Base-by-base conservation (phyloP, 2,329 filamentous ascomycete species). In the Uncinocarpus reesii region DNA sequence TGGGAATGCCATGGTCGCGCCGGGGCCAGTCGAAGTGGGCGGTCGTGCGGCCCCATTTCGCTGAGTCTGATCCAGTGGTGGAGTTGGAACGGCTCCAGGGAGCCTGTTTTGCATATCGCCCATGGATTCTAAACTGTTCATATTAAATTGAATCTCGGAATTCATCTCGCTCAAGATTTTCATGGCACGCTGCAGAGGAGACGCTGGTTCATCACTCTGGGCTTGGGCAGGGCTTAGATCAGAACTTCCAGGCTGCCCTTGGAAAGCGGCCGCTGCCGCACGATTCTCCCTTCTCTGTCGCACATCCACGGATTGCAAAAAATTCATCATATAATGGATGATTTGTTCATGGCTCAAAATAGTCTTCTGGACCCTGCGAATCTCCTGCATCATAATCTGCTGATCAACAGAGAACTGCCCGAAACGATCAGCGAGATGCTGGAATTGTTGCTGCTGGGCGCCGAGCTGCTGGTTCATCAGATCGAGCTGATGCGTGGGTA, bases 371-470 rank as follows among this genome's bases (percentile, higher is more conserved):
- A 82, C 69, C 18, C 78, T 75, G 54, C 81, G 76, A 28, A 81
- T 62, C 59, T 83, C 79, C 58, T 83, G 78, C 44, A 81, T 61
- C 53, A 82, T 71, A 65, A 82, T 74, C 18, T 78, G 77, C 55
- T 83, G 76, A 56, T 81, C 78, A 51, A 81, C 74, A 53, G 73
- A 76, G 46, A 95, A 76, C 58, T 94, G 87, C 52, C 83, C 81
- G 63, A 88, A 92, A 54, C 86, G 79, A 58, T 90, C 86, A 59
- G 92, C 86, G 34, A 96, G 72, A 50, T 84, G 79, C 62, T 95
- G 87, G 34, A 96, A 79, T 65, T 96, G 90, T 61, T 94, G 86
- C 60, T 95, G 87, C 4, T 89, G 93, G 7, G 89, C 90, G 45
- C 87, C 80, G 44, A 95, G 73, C 58, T 93, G 88, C 58, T 87